phyloP scores from a whole-genome alignment of 345 rosid species.

The Gossypium thurberi region DNA sequence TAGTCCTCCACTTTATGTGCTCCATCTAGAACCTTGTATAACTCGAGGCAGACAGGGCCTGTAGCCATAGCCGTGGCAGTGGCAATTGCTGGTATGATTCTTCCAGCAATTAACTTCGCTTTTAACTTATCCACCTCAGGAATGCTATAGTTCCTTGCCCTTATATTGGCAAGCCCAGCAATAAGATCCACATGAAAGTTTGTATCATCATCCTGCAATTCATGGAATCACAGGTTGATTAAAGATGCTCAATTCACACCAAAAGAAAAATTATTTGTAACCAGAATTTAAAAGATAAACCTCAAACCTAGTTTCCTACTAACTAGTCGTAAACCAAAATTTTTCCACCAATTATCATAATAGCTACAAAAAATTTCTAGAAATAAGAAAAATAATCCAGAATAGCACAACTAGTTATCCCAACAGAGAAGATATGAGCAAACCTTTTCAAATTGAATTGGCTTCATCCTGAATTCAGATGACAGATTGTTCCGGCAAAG shows the following conservation, averaged over 20 bases:
- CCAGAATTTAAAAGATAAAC: not conserved
- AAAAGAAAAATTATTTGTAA: too few species aligned
- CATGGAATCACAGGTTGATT: not conserved
- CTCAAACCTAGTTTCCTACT: not conserved
- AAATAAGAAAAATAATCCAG: not conserved
- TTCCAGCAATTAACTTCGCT: slow-evolving; percentile 97
- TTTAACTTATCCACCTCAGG: slow-evolving; percentile 97
- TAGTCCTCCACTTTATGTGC: slow-evolving; percentile 83
- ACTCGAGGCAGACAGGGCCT: slow-evolving; percentile 90
- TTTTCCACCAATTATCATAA: not conserved
- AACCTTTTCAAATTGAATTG: slow-evolving; percentile 13
- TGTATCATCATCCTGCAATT: slow-evolving; percentile 84
- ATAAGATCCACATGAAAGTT: slow-evolving; percentile 95
- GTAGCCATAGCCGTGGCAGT: slow-evolving; percentile 98
- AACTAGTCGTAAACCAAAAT: not conserved
- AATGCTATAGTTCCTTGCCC: slow-evolving; percentile 41
- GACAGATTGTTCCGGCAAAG: not conserved
- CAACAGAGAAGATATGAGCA: not conserved
- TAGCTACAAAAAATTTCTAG: not conserved
- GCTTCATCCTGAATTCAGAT: slow-evolving; percentile 5
- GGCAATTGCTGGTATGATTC: slow-evolving; percentile 99
- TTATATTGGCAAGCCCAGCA: not conserved
- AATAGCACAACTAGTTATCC: not conserved
- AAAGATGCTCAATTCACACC: not conserved
- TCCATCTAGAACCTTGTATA: slow-evolving; percentile 79